Conservation (phyloP, 2,329 filamentous ascomycete species). For the Colletotrichum spinosum region DNA sequence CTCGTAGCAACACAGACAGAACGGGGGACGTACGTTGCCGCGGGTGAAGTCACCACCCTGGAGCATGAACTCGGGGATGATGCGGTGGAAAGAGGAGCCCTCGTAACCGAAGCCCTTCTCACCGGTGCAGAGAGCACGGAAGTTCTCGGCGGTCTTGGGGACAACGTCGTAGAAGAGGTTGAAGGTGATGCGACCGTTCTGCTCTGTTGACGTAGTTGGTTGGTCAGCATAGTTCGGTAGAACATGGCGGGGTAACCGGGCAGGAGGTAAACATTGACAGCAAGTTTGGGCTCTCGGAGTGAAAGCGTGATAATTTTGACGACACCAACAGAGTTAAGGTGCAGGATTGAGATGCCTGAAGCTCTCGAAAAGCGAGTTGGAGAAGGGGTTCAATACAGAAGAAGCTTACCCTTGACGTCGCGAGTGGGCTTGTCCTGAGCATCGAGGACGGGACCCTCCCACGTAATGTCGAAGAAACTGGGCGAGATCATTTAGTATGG, state of each 20-base stretch:
- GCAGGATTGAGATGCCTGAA: slow-evolving; percentile 8
- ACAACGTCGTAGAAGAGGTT: slow-evolving; percentile 87
- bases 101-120: slow-evolving; percentile 87
- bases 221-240: slow-evolving; percentile 25
- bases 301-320: slow-evolving; percentile 21
- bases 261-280: not conserved
- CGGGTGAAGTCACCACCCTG: slow-evolving; percentile 97
- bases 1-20: not conserved
- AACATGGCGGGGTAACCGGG: not conserved
- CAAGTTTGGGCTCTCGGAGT: slow-evolving; percentile 13
- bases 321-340: not conserved
- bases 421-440: slow-evolving; percentile 66
- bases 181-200: slow-evolving; percentile 87
- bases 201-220: slow-evolving; percentile 61
- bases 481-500: slow-evolving; percentile 38
- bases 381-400: slow-evolving; percentile 37
- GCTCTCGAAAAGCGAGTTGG: not conserved
- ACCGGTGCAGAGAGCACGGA: slow-evolving; percentile 84
- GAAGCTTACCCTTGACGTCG: slow-evolving; percentile 68
- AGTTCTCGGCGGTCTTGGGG: slow-evolving; percentile 90
- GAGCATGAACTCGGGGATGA: slow-evolving; percentile 95
- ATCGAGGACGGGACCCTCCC: slow-evolving; percentile 79
- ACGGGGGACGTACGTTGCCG: slow-evolving; percentile 76
- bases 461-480: slow-evolving; percentile 79
- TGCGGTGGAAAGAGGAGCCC: slow-evolving; percentile 89